Percentiles rank a stretch among this genome's conserved stretches.
These are phyloP conservation scores for Flaveria linearis DNA, from an alignment of 129 eudicot genomes.

Conservation along the genomic window DNA sequence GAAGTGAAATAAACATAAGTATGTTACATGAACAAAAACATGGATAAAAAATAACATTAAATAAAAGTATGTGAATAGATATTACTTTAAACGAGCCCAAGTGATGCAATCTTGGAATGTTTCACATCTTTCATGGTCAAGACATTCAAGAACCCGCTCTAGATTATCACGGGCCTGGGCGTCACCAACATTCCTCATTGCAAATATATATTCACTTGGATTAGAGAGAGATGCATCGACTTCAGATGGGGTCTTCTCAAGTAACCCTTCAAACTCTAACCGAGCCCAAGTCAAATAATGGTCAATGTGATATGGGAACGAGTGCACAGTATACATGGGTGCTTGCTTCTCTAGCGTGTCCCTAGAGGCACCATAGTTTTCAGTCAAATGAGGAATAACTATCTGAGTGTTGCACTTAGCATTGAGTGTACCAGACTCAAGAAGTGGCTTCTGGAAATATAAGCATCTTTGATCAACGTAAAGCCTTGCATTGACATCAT, in stretches of 20 bases:
- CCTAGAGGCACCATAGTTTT: slow-evolving; percentile 93
- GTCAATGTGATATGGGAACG: slow-evolving; percentile 93
- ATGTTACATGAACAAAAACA: no score
- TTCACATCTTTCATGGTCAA: slow-evolving; percentile 70
- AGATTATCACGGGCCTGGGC: slow-evolving; percentile 86
- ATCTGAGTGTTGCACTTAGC: slow-evolving; percentile 94
- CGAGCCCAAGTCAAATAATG: slow-evolving; percentile 97
- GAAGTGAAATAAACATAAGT: neutral
- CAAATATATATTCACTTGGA: slow-evolving; percentile 65
- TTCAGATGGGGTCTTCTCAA: slow-evolving; percentile 91
- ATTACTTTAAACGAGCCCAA: slow-evolving; percentile 81
- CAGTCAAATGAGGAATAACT: slow-evolving; percentile 92
- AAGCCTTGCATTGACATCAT: slow-evolving; percentile 85
- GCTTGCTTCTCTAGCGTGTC: slow-evolving; percentile 97
- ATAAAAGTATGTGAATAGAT: no score
- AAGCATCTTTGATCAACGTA: slow-evolving; percentile 92
- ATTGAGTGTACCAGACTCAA: slow-evolving; percentile 90
- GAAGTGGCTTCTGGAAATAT: slow-evolving; percentile 89
- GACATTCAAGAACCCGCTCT: slow-evolving; percentile 85
- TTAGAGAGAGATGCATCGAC: slow-evolving; percentile 75
- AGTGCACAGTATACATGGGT: slow-evolving; percentile 79
- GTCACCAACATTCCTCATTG: slow-evolving; percentile 79
- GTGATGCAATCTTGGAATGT: slow-evolving; percentile 82
- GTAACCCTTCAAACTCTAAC: slow-evolving; percentile 90
- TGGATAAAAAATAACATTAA: no score